Conservation (phyloP, 139 green algal genomes). For the Desmodesmus armatus region DNA sequence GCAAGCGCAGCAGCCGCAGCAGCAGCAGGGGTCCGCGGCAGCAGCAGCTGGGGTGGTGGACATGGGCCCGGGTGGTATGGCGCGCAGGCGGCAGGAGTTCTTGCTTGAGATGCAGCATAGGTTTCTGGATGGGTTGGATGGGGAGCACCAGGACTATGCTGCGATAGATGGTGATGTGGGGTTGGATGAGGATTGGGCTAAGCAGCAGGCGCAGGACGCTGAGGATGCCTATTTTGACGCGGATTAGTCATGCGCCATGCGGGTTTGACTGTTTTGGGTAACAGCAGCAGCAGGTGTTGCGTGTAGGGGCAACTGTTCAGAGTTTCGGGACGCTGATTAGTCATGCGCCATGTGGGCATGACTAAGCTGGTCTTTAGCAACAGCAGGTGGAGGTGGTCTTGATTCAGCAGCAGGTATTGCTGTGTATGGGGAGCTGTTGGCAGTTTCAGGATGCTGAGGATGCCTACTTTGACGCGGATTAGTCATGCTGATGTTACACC, state of each 20-base stretch:
- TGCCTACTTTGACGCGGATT: conserved; percentile 59
- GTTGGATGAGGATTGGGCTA: conserved; percentile 70
- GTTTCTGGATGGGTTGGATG: conserved; percentile 78
- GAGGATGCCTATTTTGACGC: conserved; percentile 73
- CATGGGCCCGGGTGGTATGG: not conserved
- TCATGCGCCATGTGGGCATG: too few species aligned
- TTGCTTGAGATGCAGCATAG: conserved; percentile 73
- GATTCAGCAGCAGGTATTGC: too few species aligned
- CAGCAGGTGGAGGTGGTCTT: too few species aligned
- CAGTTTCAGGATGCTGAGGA: conserved; percentile 75
- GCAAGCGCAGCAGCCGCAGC: conserved; percentile 29
- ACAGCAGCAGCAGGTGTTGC: not conserved
- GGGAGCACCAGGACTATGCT: conserved; percentile 58
- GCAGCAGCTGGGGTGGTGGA: too few species aligned
- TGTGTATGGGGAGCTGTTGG: too few species aligned
- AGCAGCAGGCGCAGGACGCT: conserved; percentile 63
- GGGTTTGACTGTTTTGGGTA: too few species aligned
- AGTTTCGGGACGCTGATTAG: too few species aligned
- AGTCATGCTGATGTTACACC: too few species aligned
- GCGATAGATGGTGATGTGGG: conserved; percentile 63
- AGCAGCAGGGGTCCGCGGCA: conserved; percentile 47
- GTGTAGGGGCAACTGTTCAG: too few species aligned
- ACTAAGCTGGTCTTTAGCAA: too few species aligned
- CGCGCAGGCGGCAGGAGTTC: conserved; percentile 56
- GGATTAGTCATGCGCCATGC: too few species aligned